A percentile compares a stretch with the other conserved stretches of the same genome.
Conservation (phyloP, 768 basidiomycete species). For the Hysterangium stoloniferum region DNA sequence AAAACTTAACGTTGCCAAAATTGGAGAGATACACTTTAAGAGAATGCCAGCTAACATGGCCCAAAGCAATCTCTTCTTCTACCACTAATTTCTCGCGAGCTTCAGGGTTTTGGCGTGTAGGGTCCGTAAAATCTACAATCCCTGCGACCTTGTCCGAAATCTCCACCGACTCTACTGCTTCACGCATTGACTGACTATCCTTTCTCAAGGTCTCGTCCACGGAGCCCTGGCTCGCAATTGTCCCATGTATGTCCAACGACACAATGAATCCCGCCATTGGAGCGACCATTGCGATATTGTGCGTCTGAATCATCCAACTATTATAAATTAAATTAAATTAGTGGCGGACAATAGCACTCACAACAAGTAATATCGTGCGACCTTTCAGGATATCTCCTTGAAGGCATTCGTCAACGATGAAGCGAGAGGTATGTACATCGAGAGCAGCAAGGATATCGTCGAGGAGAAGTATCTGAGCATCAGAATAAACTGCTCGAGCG, state of each 20-base stretch:
- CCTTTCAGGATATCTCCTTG: slow-evolving; percentile 38
- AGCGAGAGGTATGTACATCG: slow-evolving; percentile 43
- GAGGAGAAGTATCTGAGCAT: slow-evolving; percentile 31
- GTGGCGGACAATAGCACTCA: slow-evolving; percentile 17
- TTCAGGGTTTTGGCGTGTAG: slow-evolving; percentile 7
- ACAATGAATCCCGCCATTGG: slow-evolving; percentile 18
- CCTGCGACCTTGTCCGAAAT: slow-evolving; percentile 14
- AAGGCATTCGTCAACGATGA: slow-evolving; percentile 45
- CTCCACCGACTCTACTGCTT: slow-evolving; percentile 13
- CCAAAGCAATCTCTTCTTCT: slow-evolving; percentile 2
- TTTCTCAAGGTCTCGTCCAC: slow-evolving; percentile 16
- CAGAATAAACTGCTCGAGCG: slow-evolving; percentile 38
- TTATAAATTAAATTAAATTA: neutral
- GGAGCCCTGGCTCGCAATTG: slow-evolving; percentile 15
- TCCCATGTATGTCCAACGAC: slow-evolving; percentile 14
- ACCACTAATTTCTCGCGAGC: neutral
- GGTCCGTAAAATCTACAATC: slow-evolving; percentile 16
- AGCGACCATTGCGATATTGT: slow-evolving; percentile 17
- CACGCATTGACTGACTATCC: slow-evolving; percentile 9
- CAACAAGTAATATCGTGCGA: slow-evolving; percentile 47
- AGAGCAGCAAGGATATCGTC: slow-evolving; percentile 39
- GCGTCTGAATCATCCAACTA: slow-evolving; percentile 11
- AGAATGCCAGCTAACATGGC: slow-evolving; percentile 4
- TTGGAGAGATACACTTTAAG: slow-evolving; percentile 10
- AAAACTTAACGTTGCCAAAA: slow-evolving; percentile 14